These are phyloP conservation scores for Hygrophorus russula DNA, from an alignment of 768 basidiomycete genomes.

Conservation along the genomic window DNA sequence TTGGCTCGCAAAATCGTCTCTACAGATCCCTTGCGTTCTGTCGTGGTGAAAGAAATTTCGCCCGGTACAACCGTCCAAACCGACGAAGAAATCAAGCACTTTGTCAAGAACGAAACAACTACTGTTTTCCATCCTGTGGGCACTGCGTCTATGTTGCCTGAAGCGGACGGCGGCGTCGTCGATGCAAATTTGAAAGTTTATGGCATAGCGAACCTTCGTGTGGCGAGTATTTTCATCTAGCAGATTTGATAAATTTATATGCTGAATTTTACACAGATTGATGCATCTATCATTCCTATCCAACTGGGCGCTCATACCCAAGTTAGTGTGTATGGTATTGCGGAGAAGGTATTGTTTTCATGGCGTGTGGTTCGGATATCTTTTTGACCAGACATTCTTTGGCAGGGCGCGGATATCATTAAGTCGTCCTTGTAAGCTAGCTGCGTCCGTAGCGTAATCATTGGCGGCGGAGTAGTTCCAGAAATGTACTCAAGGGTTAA, in stretches of 20 bases:
- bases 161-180: slow-evolving; percentile 15
- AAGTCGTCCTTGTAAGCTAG: too few species aligned
- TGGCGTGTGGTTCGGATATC: too few species aligned
- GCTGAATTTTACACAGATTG: too few species aligned
- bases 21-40: background rate
- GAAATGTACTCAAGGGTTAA: too few species aligned
- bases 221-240: slow-evolving; percentile 8
- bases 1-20: slow-evolving; percentile 3
- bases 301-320: too few species aligned
- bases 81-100: slow-evolving; percentile 9
- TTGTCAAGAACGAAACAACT: slow-evolving; percentile 5
- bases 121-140: slow-evolving; percentile 14
- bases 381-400: too few species aligned
- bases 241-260: slow-evolving; percentile 6
- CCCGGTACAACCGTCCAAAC: slow-evolving; percentile 7
- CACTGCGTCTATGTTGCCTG: slow-evolving; percentile 20
- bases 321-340: too few species aligned
- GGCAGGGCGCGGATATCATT: too few species aligned
- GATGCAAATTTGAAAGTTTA: slow-evolving; percentile 12
- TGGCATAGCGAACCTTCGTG: slow-evolving; percentile 11
- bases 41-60: slow-evolving; percentile 7
- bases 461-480: too few species aligned
- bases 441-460: too few species aligned
- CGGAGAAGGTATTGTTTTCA: too few species aligned
- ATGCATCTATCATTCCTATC: too few species aligned